Percentiles rank a stretch among this genome's conserved stretches.
Conservation (phyloP, 805 yeast species). For the Metschnikowia aberdeeniae region DNA sequence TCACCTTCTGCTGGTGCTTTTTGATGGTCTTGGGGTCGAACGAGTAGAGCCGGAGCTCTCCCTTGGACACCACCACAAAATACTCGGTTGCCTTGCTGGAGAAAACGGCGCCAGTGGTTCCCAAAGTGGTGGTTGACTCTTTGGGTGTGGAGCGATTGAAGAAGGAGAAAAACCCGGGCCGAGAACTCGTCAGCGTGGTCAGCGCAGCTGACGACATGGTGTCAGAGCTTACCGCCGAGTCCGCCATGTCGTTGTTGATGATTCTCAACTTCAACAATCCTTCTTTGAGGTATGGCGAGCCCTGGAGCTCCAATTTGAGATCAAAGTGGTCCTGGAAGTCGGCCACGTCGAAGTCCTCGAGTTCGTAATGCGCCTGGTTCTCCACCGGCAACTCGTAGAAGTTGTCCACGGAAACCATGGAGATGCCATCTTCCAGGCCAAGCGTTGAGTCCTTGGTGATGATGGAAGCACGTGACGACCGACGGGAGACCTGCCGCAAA, state of each 20-base stretch:
- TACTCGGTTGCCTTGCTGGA: conserved; percentile 38
- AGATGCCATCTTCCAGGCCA: conserved; percentile 26
- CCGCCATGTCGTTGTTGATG: conserved; percentile 35
- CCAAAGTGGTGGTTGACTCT: conserved; percentile 6
- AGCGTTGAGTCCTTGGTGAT: conserved; percentile 29
- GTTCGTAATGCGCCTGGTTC: conserved; percentile 17
- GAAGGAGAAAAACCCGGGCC: conserved; percentile 14
- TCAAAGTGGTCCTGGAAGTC: conserved; percentile 50
- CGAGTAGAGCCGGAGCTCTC: conserved; percentile 56
- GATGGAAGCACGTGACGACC: conserved; percentile 34
- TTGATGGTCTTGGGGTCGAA: conserved; percentile 45
- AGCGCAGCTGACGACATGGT: conserved; percentile 10
- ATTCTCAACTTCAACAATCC: conserved; percentile 51
- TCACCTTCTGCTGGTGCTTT: conserved; percentile 34
- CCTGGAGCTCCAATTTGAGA: conserved; percentile 57
- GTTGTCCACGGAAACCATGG: conserved; percentile 37
- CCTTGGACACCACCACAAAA: conserved; percentile 66
- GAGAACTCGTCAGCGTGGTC: conserved; percentile 11
- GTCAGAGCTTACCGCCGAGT: conserved; percentile 13
- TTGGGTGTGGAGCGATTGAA: conserved; percentile 15
- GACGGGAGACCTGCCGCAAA: conserved; percentile 23
- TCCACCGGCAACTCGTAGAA: conserved; percentile 12
- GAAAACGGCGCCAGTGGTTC: conserved; percentile 15
- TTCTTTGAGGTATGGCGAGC: conserved; percentile 78
- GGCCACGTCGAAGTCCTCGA: conserved; percentile 37